phyloP scores from a whole-genome alignment of 345 rosid genomes.

The Euphorbia tirucalli region DNA sequence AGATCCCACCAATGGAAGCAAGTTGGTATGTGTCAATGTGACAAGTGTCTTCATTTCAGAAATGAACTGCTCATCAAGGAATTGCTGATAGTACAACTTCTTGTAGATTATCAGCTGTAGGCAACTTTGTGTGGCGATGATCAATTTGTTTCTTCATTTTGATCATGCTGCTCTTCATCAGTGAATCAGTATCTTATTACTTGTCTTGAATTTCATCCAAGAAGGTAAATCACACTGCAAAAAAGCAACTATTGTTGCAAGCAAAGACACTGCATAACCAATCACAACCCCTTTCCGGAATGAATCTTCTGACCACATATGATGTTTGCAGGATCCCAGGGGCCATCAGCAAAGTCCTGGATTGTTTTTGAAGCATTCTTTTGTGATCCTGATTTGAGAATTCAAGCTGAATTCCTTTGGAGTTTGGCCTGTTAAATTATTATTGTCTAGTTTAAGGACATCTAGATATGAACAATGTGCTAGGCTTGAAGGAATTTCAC shows the following conservation, averaged over 20 bases:
- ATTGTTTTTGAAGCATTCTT: background rate
- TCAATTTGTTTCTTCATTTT: background rate
- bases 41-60: constrained; percentile 22
- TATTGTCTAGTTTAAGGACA: constrained; percentile 20
- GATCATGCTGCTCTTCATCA: background rate
- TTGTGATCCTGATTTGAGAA: constrained; percentile 1
- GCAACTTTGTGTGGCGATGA: background rate
- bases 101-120: constrained; percentile 8
- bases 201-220: background rate
- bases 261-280: background rate
- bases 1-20: constrained; percentile 32
- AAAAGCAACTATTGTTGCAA: background rate
- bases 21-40: constrained; percentile 21
- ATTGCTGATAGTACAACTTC: constrained; percentile 16
- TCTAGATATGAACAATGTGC: constrained; percentile 19
- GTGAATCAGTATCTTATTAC: background rate
- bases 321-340: no score
- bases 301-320: background rate
- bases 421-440: constrained; percentile 21
- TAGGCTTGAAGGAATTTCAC: constrained; percentile 20
- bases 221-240: background rate
- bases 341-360: background rate
- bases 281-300: background rate
- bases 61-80: constrained; percentile 23
- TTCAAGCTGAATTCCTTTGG: constrained; percentile 13